Percentiles rank a stretch among this genome's conserved stretches.
Evolutionary conservation across 169 alveolate species (phyloP).

Genomic region (Miamiensis avidus): DNA sequence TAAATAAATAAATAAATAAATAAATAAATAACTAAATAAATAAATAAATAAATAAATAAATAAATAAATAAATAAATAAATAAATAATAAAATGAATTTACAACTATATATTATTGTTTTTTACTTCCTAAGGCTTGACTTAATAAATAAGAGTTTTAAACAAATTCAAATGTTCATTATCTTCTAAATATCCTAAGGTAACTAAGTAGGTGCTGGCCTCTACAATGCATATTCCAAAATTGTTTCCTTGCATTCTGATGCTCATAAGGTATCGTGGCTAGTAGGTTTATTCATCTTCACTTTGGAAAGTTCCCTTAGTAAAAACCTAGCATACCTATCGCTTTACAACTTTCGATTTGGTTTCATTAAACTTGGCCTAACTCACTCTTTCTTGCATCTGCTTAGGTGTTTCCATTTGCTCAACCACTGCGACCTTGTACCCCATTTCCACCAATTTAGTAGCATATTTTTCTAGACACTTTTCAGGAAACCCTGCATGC

Average conservation of each 20-base stretch:
- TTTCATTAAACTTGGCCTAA: conserved; percentile 34
- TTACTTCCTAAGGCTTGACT: conserved; percentile 82
- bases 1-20: too few species aligned
- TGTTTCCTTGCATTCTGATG: conserved; percentile 51
- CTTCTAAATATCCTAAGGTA: conserved; percentile 78
- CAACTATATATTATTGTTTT: too few species aligned
- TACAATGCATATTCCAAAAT: conserved; percentile 85
- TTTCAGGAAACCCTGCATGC: conserved; percentile 99
- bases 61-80: too few species aligned
- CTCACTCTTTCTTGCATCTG: conserved; percentile 89
- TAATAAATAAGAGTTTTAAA: conserved; percentile 75
- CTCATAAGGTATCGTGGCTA: conserved; percentile 71
- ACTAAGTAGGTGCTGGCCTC: conserved; percentile 85
- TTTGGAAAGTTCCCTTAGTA: conserved; percentile 93
- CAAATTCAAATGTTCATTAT: conserved; percentile 64
- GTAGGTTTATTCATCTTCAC: conserved; percentile 42
- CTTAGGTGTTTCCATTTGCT: conserved; percentile 98
- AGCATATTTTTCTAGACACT: conserved; percentile 93
- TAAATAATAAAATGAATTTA: too few species aligned
- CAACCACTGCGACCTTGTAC: conserved; percentile 97
- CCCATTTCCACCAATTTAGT: conserved; percentile 93
- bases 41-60: too few species aligned
- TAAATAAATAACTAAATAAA: neutral
- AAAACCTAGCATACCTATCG: conserved; percentile 93
- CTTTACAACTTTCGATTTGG: conserved; percentile 82